Base-by-base conservation (phyloP, 306 rosid genomes). In the Acacia crassicarpa region DNA sequence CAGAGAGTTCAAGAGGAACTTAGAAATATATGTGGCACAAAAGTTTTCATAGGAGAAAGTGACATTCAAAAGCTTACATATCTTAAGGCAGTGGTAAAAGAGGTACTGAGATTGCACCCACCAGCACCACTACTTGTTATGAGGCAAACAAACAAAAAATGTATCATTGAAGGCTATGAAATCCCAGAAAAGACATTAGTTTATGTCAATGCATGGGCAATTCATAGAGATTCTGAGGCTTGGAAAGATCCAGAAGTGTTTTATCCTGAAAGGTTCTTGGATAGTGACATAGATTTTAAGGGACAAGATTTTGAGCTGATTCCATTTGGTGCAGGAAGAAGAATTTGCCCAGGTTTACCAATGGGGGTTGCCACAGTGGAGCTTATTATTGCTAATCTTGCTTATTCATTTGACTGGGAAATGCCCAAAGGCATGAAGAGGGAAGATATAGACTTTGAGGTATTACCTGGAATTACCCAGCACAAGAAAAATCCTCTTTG, bases 371-470 rank as follows among this genome's bases (percentile, higher is more conserved):
- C 48, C 2, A 3, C n/a, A 4, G 16, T 84, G 3, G 83, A 84
- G 9, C 25, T 74, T 6, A 25, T 84, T 3, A 20, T 75, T 17
- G 83, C 74, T 17, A 79, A 84, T 68, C 78, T 84, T 44, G 73
- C 79, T 17, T 4, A 74, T 67, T 67, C 41, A 2, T 84, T 56
- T 79, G 74, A 84, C 46, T 84, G 81, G 86, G 78, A 79, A 75
- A 19, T 84, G 73, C 86, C 81, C 2, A 1, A 20, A 17, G 77
- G 83, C 15, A 33, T 67, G 10, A 23, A 8, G 2, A 58, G 20
- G 15, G 74, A 84, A 56, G 67, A 83, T 23, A 67, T 79, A 7
- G 83, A 83, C 38, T 59, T 3, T 54, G 77, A 84, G 68, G 45
- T 51, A 22, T 2, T 67, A 3, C 16, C 68, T 0, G 77, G 86